These are phyloP conservation scores for Calvatia gigantea DNA, from an alignment of 768 basidiomycete species.

Conservation along the genomic window DNA sequence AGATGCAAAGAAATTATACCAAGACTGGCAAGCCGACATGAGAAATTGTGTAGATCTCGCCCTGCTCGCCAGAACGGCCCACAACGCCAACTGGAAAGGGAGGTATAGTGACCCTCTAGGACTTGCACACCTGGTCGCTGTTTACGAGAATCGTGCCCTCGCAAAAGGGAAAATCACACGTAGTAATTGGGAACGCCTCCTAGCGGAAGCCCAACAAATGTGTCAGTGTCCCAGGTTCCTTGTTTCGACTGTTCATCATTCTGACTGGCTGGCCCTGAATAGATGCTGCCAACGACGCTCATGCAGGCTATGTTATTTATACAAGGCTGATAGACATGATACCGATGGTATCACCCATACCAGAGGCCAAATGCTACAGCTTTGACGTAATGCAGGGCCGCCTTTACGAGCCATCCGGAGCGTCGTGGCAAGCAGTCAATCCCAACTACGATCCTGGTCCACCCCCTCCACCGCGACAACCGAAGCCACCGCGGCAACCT, in stretches of 20 bases:
- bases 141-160: conserved; percentile 50
- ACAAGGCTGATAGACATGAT: conserved; percentile 42
- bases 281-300: conserved; percentile 76
- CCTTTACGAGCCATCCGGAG: conserved; percentile 40
- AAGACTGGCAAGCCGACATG: conserved; percentile 40
- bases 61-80: conserved; percentile 65
- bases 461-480: conserved; percentile 44
- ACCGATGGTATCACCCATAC: conserved; percentile 27
- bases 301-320: conserved; percentile 58
- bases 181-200: conserved; percentile 65
- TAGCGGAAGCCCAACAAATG: conserved; percentile 46
- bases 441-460: conserved; percentile 74
- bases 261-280: conserved; percentile 7
- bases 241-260: conserved; percentile 2
- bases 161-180: conserved; percentile 57
- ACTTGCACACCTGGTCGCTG: conserved; percentile 60
- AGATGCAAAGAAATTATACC: conserved; percentile 65
- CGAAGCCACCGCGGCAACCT: conserved; percentile 15
- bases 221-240: conserved; percentile 43
- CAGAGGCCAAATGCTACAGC: conserved; percentile 45
- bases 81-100: conserved; percentile 72
- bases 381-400: conserved; percentile 51
- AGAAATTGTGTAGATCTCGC: conserved; percentile 65
- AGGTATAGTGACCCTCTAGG: conserved; percentile 58
- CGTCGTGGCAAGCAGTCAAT: conserved; percentile 54